A percentile compares a stretch with the other conserved stretches of the same genome.
Conservation (phyloP, 768 basidiomycete genomes). For the Cubamyces lactineus region DNA sequence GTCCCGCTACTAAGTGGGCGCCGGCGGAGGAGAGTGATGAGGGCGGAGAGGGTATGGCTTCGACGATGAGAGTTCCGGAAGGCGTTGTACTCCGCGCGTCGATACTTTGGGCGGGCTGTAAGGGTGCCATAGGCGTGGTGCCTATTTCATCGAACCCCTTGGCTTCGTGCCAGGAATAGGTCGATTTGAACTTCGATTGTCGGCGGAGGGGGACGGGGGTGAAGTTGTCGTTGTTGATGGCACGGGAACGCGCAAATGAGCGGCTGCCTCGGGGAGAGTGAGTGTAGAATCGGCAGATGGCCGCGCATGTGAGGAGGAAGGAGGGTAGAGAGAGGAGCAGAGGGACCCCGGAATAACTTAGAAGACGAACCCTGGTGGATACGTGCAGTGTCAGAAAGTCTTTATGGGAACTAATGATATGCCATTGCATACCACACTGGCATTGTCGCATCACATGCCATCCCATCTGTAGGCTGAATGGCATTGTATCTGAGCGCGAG, state of each 20-base stretch:
- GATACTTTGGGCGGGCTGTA: constrained; percentile 11
- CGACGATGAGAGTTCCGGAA: constrained; percentile 18
- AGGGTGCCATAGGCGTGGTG: constrained; percentile 4
- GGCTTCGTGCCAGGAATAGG: constrained; percentile 14
- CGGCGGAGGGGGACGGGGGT: constrained; percentile 26
- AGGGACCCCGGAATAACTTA: constrained; percentile 64
- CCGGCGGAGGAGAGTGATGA: constrained; percentile 18
- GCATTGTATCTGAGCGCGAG: constrained; percentile 49
- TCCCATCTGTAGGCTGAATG: constrained; percentile 49
- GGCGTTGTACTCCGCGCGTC: constrained; percentile 18
- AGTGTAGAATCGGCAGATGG: constrained; percentile 33
- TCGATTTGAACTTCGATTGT: constrained; percentile 6
- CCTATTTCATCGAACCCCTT: constrained; percentile 1
- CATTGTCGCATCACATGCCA: constrained; percentile 62
- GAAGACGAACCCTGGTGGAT: constrained; percentile 57
- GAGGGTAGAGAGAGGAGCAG: constrained; percentile 56
- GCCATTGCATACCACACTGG: constrained; percentile 55
- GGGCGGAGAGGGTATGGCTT: constrained; percentile 25
- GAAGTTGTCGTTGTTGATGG: constrained; percentile 18
- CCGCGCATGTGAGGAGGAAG: constrained; percentile 51
- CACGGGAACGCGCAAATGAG: constrained; percentile 7
- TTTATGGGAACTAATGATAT: neutral
- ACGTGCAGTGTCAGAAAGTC: neutral
- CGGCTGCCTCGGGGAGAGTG: constrained; percentile 16
- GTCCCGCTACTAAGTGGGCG: constrained; percentile 16